Conservation (phyloP, 176 grass and related monocot species). For the Carex littledalei region DNA sequence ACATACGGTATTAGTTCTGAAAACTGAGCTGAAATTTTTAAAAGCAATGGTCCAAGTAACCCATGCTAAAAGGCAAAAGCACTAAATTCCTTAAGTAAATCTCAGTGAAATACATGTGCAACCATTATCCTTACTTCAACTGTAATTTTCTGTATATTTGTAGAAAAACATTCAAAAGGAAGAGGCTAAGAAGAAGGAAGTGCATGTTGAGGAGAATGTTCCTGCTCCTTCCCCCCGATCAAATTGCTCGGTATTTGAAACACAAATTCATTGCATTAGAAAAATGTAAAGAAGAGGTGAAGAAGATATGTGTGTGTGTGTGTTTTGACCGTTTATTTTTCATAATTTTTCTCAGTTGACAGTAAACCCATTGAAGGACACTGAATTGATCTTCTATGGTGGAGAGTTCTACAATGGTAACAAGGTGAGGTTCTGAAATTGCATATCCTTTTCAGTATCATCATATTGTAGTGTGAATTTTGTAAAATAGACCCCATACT, state of each 20-base stretch:
- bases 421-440: constrained; percentile 45
- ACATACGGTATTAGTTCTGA: background rate
- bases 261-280: constrained; percentile 12
- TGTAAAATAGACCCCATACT: background rate
- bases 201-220: constrained; percentile 81
- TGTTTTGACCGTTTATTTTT: background rate
- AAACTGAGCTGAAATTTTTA: background rate
- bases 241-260: constrained; percentile 44
- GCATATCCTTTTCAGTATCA: background rate
- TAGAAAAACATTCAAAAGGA: constrained; percentile 90
- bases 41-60: background rate
- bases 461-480: background rate
- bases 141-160: background rate
- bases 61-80: background rate
- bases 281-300: background rate
- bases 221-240: constrained; percentile 85
- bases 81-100: background rate
- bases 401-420: constrained; percentile 98
- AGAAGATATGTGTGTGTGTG: background rate
- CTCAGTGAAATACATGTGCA: background rate
- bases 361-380: constrained; percentile 73
- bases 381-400: constrained; percentile 78
- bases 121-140: constrained; percentile 1
- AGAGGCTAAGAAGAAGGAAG: constrained; percentile 98
- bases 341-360: constrained; percentile 48